Evolutionary conservation across 371 early-diverging fungal genomes (phyloP), one percentile per base, ranked within the genome.

Genomic region (Syncephalastrum contaminatum): DNA sequence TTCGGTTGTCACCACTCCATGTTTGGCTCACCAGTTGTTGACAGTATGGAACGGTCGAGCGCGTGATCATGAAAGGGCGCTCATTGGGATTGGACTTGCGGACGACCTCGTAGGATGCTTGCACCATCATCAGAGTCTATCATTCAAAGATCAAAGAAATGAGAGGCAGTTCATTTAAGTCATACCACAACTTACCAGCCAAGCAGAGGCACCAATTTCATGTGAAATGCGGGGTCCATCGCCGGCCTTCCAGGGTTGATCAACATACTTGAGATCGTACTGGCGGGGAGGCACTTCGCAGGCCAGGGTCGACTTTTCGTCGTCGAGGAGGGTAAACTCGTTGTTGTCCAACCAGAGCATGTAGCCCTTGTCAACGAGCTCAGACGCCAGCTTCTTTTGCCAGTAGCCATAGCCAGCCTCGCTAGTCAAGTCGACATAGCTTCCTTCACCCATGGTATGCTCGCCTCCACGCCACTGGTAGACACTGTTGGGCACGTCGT

Each of bases 341-440:
- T 86, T 86, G 59, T 84, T 86, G 56, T 86, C 84, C 22, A 85
- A 70, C 87, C 87, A 86, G 10, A 77, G 59, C n/a, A 70, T 69
- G 51, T 73, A 76, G 0, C 87, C 87, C 19, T 75, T 56, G 4
- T 77, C 72, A 2, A 86, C 62, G 4, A 86, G 58, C 21, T 66
- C 49, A 2, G 63, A 51, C 42, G 53, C 69, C 18, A 82, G 63
- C 15, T 78, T 70, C 1, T 58, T 19, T 46, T 81, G 77, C 85
- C 87, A 86, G 56, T 76, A 82, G 0, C 52, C 43, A 43, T 77
- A 77, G 3, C 82, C 87, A n/a, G 67, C 64, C 22, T 59, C 18
- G 44, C 73, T 75, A 0, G 83, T 66, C 19, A 84, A 77, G 54
- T 86, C 87, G 43, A 86, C 68, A 61, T 84, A 86, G 40, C 78